phyloP scores from a whole-genome alignment of 2,329 filamentous ascomycete species.

The Colletotrichum sp. region DNA sequence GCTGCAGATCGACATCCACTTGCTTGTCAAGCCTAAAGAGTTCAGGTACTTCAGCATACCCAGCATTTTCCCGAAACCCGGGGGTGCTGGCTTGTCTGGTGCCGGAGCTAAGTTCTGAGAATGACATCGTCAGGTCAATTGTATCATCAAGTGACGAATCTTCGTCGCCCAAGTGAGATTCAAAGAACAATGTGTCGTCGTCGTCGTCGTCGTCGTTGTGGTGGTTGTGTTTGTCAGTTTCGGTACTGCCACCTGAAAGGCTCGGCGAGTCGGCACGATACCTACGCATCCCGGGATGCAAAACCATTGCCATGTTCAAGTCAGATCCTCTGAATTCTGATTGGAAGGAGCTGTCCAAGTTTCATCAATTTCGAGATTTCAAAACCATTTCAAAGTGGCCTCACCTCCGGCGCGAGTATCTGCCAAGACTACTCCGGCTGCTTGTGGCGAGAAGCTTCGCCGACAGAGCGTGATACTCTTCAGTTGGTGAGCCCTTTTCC shows the following conservation, averaged over 20 bases:
- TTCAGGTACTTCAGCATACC: neutral
- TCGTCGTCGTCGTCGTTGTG: neutral
- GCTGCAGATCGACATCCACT: neutral
- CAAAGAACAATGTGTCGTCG: neutral
- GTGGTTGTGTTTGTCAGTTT: neutral
- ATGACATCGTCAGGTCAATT: neutral
- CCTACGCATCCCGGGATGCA: neutral
- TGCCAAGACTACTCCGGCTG: neutral
- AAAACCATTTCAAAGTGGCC: no score
- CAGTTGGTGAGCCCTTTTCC: neutral
- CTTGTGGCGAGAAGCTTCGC: neutral
- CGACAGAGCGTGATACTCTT: neutral
- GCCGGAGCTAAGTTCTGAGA: neutral
- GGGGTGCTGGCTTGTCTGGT: neutral
- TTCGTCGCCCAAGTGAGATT: neutral
- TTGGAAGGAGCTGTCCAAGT: neutral
- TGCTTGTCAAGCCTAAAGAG: neutral
- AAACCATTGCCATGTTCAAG: neutral
- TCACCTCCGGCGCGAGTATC: neutral
- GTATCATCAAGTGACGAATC: neutral
- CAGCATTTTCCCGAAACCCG: neutral
- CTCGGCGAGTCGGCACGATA: neutral
- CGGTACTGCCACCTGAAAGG: neutral
- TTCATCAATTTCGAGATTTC: neutral
- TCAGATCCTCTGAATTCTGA: neutral